Evolutionary conservation across 257 asterid species (phyloP).

Genomic region (Capsicum baccatum): DNA sequence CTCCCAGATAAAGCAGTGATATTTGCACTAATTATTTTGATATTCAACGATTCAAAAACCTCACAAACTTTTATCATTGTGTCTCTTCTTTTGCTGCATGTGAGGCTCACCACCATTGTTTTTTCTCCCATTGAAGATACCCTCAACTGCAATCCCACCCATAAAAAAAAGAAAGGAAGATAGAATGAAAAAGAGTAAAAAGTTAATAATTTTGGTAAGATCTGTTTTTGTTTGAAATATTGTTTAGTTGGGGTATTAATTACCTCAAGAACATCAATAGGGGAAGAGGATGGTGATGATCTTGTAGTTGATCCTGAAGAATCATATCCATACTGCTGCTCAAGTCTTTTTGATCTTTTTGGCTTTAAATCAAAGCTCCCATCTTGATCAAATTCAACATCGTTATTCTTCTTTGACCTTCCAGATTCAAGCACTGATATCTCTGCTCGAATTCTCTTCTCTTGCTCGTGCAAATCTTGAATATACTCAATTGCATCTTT

Average conservation of each 20-base stretch:
- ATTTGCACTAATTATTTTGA: constrained; percentile 73
- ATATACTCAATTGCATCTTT: constrained; percentile 88
- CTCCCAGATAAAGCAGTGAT: constrained; percentile 70
- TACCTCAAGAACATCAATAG: constrained; percentile 81
- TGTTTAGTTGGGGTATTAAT: background rate
- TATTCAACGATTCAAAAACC: constrained; percentile 70
- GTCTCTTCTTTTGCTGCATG: constrained; percentile 73
- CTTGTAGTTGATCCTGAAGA: constrained; percentile 33
- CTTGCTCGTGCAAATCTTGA: constrained; percentile 61
- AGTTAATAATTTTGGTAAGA: background rate
- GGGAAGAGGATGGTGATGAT: constrained; percentile 41
- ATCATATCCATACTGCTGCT: constrained; percentile 37
- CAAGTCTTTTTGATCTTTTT: constrained; percentile 59
- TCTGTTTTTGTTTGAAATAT: background rate
- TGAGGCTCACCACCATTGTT: constrained; percentile 72
- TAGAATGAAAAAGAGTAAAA: background rate
- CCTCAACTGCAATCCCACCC: constrained; percentile 54
- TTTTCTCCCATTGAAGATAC: constrained; percentile 70
- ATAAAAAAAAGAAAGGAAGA: background rate
- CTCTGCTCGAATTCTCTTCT: constrained; percentile 59
- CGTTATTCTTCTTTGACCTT: constrained; percentile 23
- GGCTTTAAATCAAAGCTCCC: constrained; percentile 41
- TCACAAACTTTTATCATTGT: constrained; percentile 81
- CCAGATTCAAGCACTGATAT: constrained; percentile 63
- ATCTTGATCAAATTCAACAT: constrained; percentile 49